A percentile compares a stretch with the other conserved stretches of the same genome.
phyloP scores from a whole-genome alignment of 805 yeast genomes.

The Candida ulmi region DNA sequence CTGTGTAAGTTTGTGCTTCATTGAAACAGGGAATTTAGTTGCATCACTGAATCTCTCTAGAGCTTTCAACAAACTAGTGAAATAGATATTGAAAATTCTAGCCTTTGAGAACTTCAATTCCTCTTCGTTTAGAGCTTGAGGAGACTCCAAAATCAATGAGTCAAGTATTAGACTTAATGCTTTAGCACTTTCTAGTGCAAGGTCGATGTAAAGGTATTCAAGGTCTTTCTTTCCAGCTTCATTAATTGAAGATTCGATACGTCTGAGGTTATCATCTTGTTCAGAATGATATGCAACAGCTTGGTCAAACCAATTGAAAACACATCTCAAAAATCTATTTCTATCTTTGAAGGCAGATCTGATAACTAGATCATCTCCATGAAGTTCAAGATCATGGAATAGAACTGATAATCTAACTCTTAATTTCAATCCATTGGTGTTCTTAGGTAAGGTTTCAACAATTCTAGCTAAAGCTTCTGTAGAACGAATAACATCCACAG shows the following conservation, averaged over 20 bases:
- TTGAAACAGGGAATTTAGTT: slow-evolving; percentile 30
- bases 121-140: slow-evolving; percentile 46
- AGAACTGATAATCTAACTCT: slow-evolving; percentile 40
- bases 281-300: slow-evolving; percentile 40
- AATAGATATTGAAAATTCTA: slow-evolving; percentile 63
- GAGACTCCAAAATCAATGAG: slow-evolving; percentile 53
- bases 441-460: slow-evolving; percentile 11
- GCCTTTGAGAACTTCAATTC: slow-evolving; percentile 51
- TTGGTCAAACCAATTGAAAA: slow-evolving; percentile 49
- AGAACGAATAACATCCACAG: slow-evolving; percentile 27
- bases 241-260: background rate
- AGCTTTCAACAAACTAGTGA: slow-evolving; percentile 49
- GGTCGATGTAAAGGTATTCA: slow-evolving; percentile 46
- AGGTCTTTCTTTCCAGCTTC: slow-evolving; percentile 29
- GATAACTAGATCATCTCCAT: slow-evolving; percentile 29
- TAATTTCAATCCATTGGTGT: slow-evolving; percentile 24
- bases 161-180: slow-evolving; percentile 51
- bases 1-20: slow-evolving; percentile 47
- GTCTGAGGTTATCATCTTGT: slow-evolving; percentile 20
- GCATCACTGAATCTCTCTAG: slow-evolving; percentile 31
- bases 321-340: slow-evolving; percentile 40
- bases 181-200: slow-evolving; percentile 59
- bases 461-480: slow-evolving; percentile 14
- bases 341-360: slow-evolving; percentile 42
- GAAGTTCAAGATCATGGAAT: slow-evolving; percentile 29